Evolutionary conservation across 306 rosid species (phyloP).

Genomic region (Alnus rubra): DNA sequence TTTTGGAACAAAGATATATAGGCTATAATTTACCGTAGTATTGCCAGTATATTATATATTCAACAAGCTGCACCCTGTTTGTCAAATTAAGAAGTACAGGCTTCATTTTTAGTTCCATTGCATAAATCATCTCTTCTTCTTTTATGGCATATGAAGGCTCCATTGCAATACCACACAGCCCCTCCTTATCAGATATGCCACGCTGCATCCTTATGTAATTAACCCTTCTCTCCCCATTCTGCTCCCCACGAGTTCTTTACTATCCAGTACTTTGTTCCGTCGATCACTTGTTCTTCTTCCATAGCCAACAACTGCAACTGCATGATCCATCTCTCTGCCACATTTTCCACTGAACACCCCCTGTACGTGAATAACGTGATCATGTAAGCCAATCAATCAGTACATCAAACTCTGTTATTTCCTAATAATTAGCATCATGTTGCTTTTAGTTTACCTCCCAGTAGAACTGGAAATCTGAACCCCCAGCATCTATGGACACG

Average conservation of each 20-base stretch:
- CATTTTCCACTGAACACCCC: constrained; percentile 77
- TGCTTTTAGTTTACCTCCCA: constrained; percentile 37
- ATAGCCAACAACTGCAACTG: constrained; percentile 82
- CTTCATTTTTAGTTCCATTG: no score
- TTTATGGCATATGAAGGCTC: constrained; percentile 83
- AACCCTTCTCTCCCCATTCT: constrained; percentile 82
- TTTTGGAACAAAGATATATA: no score
- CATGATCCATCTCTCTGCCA: constrained; percentile 71
- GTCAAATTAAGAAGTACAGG: no score
- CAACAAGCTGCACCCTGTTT: no score
- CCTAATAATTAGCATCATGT: background rate
- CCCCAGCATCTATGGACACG: constrained; percentile 48
- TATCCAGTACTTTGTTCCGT: constrained; percentile 78
- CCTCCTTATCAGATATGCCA: constrained; percentile 37
- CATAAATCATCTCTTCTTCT: constrained; percentile 13
- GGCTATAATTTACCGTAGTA: no score
- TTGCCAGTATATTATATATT: no score
- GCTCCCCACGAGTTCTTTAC: constrained; percentile 88
- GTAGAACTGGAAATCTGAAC: constrained; percentile 46
- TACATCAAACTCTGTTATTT: background rate
- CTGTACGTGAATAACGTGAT: constrained; percentile 32
- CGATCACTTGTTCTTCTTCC: constrained; percentile 45
- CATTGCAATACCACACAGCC: constrained; percentile 76
- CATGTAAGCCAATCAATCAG: background rate
- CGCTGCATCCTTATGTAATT: constrained; percentile 66